Conservation (phyloP, 2,329 filamentous ascomycete species). For the Magnaporthiopsis poae region DNA sequence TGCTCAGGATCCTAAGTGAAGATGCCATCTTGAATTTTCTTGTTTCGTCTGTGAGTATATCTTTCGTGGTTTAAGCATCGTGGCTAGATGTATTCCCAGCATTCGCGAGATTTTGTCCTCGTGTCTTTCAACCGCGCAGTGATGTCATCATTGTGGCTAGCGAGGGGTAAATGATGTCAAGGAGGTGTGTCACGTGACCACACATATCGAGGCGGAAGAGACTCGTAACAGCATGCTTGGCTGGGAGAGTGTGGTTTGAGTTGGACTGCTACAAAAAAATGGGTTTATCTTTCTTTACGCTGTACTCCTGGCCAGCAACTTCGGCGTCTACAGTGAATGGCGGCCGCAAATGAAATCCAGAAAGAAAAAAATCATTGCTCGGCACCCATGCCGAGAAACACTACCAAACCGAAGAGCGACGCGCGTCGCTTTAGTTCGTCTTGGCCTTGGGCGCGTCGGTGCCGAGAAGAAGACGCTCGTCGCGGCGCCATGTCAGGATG, state of each 20-base stretch:
- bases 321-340: neutral
- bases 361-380: no score
- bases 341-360: neutral
- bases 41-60: neutral
- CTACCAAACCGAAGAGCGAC: neutral
- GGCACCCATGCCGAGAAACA: neutral
- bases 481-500: constrained; percentile 4
- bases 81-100: no score
- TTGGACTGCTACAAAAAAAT: neutral
- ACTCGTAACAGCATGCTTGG: neutral
- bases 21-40: neutral
- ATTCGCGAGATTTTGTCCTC: neutral
- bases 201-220: neutral
- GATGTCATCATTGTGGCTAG: neutral
- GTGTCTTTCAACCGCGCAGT: neutral
- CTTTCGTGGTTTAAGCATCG: neutral
- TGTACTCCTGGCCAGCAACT: neutral
- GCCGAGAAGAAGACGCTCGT: neutral
- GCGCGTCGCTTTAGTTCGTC: neutral
- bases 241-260: neutral
- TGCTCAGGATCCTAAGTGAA: neutral
- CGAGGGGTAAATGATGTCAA: neutral
- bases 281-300: neutral
- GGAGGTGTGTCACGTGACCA: neutral
- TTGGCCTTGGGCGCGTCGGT: neutral